Percentiles rank a stretch among this genome's conserved stretches.
Evolutionary conservation across 352 stramenopile species (phyloP).

Genomic region (Phytophthora citricola): DNA sequence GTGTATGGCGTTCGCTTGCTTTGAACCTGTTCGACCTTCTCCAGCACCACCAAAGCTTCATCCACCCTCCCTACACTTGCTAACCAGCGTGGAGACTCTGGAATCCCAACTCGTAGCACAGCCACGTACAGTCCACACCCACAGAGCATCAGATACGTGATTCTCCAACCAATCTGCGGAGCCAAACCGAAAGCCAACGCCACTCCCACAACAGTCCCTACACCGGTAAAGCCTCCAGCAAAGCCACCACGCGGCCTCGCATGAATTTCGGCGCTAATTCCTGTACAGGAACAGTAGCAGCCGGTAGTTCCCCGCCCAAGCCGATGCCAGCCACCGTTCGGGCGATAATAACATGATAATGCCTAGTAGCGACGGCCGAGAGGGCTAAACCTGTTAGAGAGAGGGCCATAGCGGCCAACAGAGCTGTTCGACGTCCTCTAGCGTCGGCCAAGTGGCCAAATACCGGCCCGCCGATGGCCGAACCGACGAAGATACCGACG

Average conservation of each 20-base stretch:
- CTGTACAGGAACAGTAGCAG: conserved; percentile 39
- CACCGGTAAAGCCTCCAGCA: conserved; percentile 41
- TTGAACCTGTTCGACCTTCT: conserved; percentile 28
- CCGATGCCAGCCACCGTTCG: conserved; percentile 42
- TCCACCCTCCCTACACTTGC: conserved; percentile 27
- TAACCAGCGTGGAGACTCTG: conserved; percentile 55
- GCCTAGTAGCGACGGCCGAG: conserved; percentile 27
- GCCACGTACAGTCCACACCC: conserved; percentile 32
- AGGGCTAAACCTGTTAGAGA: conserved; percentile 33
- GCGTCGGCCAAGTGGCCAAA: conserved; percentile 36
- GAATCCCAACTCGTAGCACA: conserved; percentile 30
- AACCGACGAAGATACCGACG: conserved; percentile 24
- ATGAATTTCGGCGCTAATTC: conserved; percentile 37
- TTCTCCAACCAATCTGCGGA: conserved; percentile 43
- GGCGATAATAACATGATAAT: conserved; percentile 37
- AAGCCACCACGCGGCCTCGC: conserved; percentile 37
- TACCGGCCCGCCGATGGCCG: conserved; percentile 35
- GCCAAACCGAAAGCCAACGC: conserved; percentile 32
- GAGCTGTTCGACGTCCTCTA: conserved; percentile 33
- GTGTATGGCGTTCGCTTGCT: neutral
- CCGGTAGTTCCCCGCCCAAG: conserved; percentile 45
- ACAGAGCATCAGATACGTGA: conserved; percentile 31
- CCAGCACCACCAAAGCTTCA: conserved; percentile 34
- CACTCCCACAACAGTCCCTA: conserved; percentile 39
- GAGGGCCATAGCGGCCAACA: conserved; percentile 38